These are phyloP conservation scores for Flaveria floridana DNA, from an alignment of 140 eudicot genomes.

Conservation along the genomic window DNA sequence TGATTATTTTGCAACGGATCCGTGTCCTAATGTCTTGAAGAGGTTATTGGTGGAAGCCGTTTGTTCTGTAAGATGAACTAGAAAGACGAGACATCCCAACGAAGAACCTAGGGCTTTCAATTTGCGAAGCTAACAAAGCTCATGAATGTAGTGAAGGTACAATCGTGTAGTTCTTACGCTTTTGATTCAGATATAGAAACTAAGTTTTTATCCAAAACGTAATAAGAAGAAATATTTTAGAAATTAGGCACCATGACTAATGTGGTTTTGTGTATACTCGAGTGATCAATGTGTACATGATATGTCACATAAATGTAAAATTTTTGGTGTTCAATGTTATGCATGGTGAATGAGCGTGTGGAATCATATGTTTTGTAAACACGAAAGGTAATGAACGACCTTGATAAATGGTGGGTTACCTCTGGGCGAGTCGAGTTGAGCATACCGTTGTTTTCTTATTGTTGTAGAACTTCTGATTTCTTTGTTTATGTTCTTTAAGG, in stretches of 20 bases:
- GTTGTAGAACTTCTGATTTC: background rate
- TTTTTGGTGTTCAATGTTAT: constrained; percentile 7
- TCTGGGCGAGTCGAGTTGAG: background rate
- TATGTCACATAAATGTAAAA: constrained; percentile 10
- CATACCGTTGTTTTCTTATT: background rate
- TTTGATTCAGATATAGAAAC: constrained; percentile 18
- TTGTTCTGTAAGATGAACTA: constrained; percentile 38
- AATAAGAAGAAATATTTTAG: constrained; percentile 23
- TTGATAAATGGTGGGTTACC: background rate
- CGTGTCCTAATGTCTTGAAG: constrained; percentile 70
- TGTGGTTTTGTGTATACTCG: constrained; percentile 29
- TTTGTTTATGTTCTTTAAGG: background rate
- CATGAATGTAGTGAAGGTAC: background rate
- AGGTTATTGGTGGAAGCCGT: constrained; percentile 63
- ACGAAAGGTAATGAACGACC: background rate
- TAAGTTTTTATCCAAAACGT: background rate
- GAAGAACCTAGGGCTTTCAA: constrained; percentile 1
- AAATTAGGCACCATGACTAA: constrained; percentile 26
- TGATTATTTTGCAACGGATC: constrained; percentile 54
- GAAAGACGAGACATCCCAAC: background rate
- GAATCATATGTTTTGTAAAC: background rate
- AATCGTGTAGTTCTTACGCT: background rate
- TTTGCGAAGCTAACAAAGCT: constrained; percentile 12
- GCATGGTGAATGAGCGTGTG: background rate
- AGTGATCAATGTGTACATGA: constrained; percentile 29